Evolutionary conservation across 495 filamentous ascomycete genomes (phyloP), one percentile per base, ranked within the genome.

Genomic region (Friedmanniomyces simplex): DNA sequence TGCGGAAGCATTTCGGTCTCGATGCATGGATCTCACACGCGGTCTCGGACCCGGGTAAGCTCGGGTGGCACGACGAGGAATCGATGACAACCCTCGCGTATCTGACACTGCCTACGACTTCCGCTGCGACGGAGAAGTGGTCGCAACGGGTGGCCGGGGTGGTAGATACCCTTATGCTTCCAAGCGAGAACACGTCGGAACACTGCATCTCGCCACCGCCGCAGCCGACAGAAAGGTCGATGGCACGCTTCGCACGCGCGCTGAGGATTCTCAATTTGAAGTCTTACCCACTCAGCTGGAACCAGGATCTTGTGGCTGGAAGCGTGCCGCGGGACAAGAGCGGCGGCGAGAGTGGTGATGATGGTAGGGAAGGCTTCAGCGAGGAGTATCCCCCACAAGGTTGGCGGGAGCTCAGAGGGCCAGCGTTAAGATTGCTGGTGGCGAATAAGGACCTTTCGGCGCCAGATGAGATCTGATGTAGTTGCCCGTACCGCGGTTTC

Each of bases 1-100:
- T 55, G 13, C 22, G 36, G 2, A 21, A 21, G 11, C 52, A 45
- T n/a, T 55, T 55, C 52, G 52, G 52, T n/a, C 52, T 55, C 41
- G 39, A 55, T 34, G 37, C 37, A 3, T 43, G n/a, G 52, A 22
- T 50, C 18, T 50, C 48, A 22, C 48, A 50, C 13, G 11, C n/a
- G n/a, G n/a, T n/a, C 13, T 26, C 10, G 11, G 12, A 8, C 13
- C 25, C 20, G 22, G 10, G 48, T 32, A 10, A n/a, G n/a, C n/a
- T n/a, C n/a, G 22, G 26, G 22, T 26, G 48, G 18, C 11, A 26
- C 25, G 5, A 50, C 25, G 18, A 50, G 11, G 48, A 26, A 10
- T 24, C 11, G 11, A 32, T 26, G 22, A 6, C 20, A 8, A 8
- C 34, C 8, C 34, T 37, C 20, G 26, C 48, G 10, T 50, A 26